Conservation (phyloP, 345 rosid species). For the Salix exigua region DNA sequence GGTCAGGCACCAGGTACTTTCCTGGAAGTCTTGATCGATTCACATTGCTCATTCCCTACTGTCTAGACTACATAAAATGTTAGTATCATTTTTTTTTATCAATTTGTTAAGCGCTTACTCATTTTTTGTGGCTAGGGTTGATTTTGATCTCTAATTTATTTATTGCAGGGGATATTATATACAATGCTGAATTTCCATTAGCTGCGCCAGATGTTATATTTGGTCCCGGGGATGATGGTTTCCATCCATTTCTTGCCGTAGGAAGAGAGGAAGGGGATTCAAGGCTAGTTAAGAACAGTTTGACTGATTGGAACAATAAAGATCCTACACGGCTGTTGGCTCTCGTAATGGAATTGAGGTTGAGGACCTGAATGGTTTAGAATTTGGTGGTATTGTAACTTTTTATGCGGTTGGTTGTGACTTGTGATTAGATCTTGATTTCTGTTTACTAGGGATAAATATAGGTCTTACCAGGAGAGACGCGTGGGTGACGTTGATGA, state of each 20-base stretch:
- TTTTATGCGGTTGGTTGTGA: not conserved
- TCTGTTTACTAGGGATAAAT: conserved; percentile 54
- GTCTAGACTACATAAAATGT: conserved; percentile 81
- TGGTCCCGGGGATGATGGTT: conserved; percentile 73
- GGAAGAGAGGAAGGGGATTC: conserved; percentile 33
- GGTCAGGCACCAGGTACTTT: conserved; percentile 70
- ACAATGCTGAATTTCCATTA: conserved; percentile 69
- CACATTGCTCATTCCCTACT: conserved; percentile 82
- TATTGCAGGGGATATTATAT: conserved; percentile 76
- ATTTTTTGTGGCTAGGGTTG: not conserved
- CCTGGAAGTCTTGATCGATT: conserved; percentile 69
- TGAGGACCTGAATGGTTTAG: conserved; percentile 1
- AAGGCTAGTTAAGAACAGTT: conserved; percentile 28
- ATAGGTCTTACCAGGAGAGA: conserved; percentile 54
- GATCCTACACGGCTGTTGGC: conserved; percentile 59
- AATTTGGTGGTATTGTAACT: conserved; percentile 3
- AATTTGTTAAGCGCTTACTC: not conserved
- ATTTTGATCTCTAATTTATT: not conserved
- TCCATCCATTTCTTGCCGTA: conserved; percentile 44
- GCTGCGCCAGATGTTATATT: conserved; percentile 82
- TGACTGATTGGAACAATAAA: conserved; percentile 64
- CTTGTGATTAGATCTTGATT: not conserved
- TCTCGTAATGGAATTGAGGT: conserved; percentile 81
- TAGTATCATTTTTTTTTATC: conserved; percentile 20
- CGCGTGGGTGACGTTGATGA: conserved; percentile 77